phyloP scores from a whole-genome alignment of 2,329 filamentous ascomycete species.

The Ceratocystis destructans region DNA sequence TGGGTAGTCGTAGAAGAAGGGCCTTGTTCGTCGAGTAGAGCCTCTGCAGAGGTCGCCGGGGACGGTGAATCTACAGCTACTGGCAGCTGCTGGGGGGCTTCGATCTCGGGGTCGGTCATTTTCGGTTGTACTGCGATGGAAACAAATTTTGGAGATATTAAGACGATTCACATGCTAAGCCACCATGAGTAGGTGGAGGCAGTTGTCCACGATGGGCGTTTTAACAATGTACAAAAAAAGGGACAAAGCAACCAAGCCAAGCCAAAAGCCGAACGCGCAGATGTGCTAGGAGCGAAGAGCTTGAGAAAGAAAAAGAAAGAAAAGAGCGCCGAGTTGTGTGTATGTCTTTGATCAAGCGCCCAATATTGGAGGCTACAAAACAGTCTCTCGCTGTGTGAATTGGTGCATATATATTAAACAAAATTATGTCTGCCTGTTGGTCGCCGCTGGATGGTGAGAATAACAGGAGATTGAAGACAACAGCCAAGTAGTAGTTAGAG shows the following conservation, averaged over 20 bases:
- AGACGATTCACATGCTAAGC: background rate
- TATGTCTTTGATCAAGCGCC: no score
- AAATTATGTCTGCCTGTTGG: background rate
- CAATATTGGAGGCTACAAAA: background rate
- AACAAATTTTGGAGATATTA: background rate
- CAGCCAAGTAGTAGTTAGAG: background rate
- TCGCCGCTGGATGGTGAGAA: background rate
- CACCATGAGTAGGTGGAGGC: background rate
- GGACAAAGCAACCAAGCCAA: background rate
- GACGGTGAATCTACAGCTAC: background rate
- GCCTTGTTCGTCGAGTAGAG: background rate
- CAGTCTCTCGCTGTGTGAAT: background rate
- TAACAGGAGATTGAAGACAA: background rate
- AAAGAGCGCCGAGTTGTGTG: background rate
- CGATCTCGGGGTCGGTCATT: background rate
- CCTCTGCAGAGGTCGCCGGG: background rate
- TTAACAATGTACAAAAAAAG: background rate
- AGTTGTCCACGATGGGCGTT: background rate
- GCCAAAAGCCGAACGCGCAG: background rate
- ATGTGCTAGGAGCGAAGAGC: background rate
- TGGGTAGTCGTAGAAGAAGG: background rate
- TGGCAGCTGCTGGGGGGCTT: background rate
- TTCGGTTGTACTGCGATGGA: background rate
- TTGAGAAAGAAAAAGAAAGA: background rate
- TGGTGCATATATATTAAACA: background rate